phyloP scores from a whole-genome alignment of 1,139 yeast species.

The Tardiomyces digboiensis region DNA sequence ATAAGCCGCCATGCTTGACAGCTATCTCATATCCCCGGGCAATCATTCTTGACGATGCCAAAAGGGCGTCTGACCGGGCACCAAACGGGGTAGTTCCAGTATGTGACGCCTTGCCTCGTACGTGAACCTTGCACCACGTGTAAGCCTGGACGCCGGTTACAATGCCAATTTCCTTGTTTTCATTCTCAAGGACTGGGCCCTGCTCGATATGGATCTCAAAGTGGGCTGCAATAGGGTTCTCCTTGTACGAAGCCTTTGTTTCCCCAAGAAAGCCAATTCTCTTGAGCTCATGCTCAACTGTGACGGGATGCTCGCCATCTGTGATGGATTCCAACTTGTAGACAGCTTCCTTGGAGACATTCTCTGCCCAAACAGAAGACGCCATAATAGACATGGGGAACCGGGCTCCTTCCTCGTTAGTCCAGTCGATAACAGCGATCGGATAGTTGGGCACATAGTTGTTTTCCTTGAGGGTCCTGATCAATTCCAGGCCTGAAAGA shows the following conservation, averaged over 20 bases:
- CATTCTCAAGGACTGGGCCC: constrained; percentile 58
- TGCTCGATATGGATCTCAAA: constrained; percentile 72
- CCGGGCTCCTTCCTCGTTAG: constrained; percentile 73
- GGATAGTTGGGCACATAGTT: constrained; percentile 51
- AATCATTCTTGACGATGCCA: constrained; percentile 49
- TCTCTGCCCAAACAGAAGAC: constrained; percentile 58
- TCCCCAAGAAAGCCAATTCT: constrained; percentile 57
- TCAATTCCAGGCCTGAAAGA: constrained; percentile 53
- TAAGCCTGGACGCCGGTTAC: constrained; percentile 63
- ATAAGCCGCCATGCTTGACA: constrained; percentile 37
- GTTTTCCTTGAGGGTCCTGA: constrained; percentile 55
- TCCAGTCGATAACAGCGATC: constrained; percentile 58
- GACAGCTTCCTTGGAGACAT: constrained; percentile 36
- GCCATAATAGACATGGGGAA: constrained; percentile 60
- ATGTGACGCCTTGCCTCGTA: constrained; percentile 56
- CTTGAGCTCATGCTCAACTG: constrained; percentile 29
- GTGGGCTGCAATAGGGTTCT: constrained; percentile 55
- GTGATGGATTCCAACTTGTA: constrained; percentile 43
- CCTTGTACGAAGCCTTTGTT: constrained; percentile 36
- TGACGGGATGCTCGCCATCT: constrained; percentile 41
- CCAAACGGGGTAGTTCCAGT: constrained; percentile 70
- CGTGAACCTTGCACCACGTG: constrained; percentile 46
- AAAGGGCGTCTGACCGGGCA: constrained; percentile 51
- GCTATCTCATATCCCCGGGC: constrained; percentile 50
- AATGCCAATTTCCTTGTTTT: constrained; percentile 47